Evolutionary conservation across 768 basidiomycete species (phyloP), one percentile per base, ranked within the genome.

Genomic region (Collybia mongolica): DNA sequence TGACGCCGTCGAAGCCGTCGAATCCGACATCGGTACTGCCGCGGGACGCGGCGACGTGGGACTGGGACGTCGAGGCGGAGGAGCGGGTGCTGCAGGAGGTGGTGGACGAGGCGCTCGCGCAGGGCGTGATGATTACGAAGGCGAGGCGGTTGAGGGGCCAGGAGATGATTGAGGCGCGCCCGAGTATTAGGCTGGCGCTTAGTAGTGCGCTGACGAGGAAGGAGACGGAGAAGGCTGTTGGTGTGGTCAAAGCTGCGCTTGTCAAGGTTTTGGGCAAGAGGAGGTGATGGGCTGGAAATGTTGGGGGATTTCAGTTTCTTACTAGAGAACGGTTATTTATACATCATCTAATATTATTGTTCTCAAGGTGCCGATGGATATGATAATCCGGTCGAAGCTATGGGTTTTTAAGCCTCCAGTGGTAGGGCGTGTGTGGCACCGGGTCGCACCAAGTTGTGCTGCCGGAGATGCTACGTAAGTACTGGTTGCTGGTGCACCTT

Each of bases 221-320:
- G 71, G 97, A 98, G 59, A 82, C 85, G 48, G 94, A 97, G 76
- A 95, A 93, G 74, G 90, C 94, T 2, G 82, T 85, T 5, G 71
- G 70, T 19, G 78, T 88, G 17, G 67, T 99, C 50, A 91, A 87
- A 71, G 74, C 75, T 24, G 86, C 86, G 35, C 71, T 93, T 39
- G 74, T 78, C 36, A 93, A 94, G 72, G 82, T 91, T 3, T 66
- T 93, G 44, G 74, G 79, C 22, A 86, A 69, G 72, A 77, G 80
- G 58, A 71, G 76, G 60, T 85, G 37, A 62, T 9, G 4, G 32
- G 11, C 11, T 14, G 32, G 14, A 32, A 26, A 3, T 26, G 24
- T 32, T 28, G 11, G 14, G 11, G 14, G 32, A 9, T 32, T 32
- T 32, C 2, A 26, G 3, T 26, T 32, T 32, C 32, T 32, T 5